A percentile compares a stretch with the other conserved stretches of the same genome.
Conservation (phyloP, 1,284 basidiomycete species). For the Austropuccinia psidii region DNA sequence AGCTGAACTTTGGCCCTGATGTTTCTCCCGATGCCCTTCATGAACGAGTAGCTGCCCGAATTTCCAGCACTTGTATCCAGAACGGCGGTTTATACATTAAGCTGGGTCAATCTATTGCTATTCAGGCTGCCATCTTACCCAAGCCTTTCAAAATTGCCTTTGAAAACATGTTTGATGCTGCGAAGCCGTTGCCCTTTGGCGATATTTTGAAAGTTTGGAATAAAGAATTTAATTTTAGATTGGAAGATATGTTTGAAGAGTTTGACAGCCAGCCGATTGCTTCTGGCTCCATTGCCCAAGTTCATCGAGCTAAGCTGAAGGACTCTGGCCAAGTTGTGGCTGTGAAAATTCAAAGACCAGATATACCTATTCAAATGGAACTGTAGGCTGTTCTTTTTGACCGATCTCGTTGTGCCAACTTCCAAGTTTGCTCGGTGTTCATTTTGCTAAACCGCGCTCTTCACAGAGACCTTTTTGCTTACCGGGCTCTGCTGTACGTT, state of each 20-base stretch:
- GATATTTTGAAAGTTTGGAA: conserved; percentile 63
- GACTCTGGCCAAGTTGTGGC: conserved; percentile 56
- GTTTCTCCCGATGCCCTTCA: conserved; percentile 61
- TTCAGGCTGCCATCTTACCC: conserved; percentile 73
- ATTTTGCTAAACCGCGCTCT: no score
- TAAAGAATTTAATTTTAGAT: conserved; percentile 60
- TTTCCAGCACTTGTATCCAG: conserved; percentile 64
- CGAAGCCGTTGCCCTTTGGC: conserved; percentile 68
- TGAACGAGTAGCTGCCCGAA: conserved; percentile 66
- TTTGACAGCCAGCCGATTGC: conserved; percentile 69
- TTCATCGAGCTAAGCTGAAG: conserved; percentile 66
- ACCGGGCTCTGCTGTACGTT: conserved; percentile 43
- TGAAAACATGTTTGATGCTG: conserved; percentile 70
- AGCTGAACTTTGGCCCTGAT: conserved; percentile 66
- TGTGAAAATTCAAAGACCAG: conserved; percentile 85
- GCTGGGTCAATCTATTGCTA: conserved; percentile 63
- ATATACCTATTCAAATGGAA: conserved; percentile 71
- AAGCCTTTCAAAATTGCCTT: conserved; percentile 73
- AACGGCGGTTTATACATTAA: conserved; percentile 87
- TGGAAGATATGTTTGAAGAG: conserved; percentile 63
- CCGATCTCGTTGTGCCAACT: neutral
- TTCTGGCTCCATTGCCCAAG: conserved; percentile 80
- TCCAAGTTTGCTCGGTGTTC: neutral
- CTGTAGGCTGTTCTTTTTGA: conserved; percentile 44
- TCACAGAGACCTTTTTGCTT: conserved; percentile 40